These are phyloP conservation scores for Pseudogymnoascus sp. DNA, from an alignment of 2,329 filamentous ascomycete genomes.

Conservation along the genomic window DNA sequence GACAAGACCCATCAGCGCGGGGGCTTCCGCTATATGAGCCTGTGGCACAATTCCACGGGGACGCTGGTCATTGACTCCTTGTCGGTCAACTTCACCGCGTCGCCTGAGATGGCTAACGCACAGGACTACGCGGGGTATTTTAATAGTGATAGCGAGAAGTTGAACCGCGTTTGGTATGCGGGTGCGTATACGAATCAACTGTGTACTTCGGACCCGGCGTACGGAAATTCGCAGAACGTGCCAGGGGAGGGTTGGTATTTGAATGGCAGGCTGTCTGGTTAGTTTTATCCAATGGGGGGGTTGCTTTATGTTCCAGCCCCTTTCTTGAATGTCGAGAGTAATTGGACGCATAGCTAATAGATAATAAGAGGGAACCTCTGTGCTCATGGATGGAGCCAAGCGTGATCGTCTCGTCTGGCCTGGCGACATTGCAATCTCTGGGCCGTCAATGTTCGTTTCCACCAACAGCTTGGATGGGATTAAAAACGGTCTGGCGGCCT, in stretches of 20 bases:
- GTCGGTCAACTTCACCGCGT: slow-evolving; percentile 37
- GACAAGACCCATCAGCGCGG: slow-evolving; percentile 36
- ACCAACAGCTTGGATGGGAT: slow-evolving; percentile 46
- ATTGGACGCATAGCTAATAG: not conserved
- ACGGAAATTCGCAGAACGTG: slow-evolving; percentile 16
- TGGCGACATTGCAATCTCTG: slow-evolving; percentile 51
- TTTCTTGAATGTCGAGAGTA: not conserved
- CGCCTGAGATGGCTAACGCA: not conserved
- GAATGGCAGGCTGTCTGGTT: not conserved
- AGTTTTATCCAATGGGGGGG: not conserved
- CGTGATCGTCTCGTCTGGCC: slow-evolving; percentile 50
- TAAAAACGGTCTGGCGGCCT: slow-evolving; percentile 41
- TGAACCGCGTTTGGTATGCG: slow-evolving; percentile 34
- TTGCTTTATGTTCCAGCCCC: not conserved
- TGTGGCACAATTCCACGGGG: slow-evolving; percentile 37
- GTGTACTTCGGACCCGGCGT: slow-evolving; percentile 23
- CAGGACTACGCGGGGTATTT: slow-evolving; percentile 23
- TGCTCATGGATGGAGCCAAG: slow-evolving; percentile 44
- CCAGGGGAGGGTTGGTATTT: not conserved
- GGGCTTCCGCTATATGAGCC: slow-evolving; percentile 39
- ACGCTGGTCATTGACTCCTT: slow-evolving; percentile 31
- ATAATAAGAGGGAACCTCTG: slow-evolving; percentile 19
- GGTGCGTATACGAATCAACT: slow-evolving; percentile 28
- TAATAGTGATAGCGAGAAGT: slow-evolving; percentile 27
- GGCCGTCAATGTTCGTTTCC: slow-evolving; percentile 46